Base-by-base conservation (phyloP, 1,139 yeast genomes). In the Arxiozyma slooffiae region DNA sequence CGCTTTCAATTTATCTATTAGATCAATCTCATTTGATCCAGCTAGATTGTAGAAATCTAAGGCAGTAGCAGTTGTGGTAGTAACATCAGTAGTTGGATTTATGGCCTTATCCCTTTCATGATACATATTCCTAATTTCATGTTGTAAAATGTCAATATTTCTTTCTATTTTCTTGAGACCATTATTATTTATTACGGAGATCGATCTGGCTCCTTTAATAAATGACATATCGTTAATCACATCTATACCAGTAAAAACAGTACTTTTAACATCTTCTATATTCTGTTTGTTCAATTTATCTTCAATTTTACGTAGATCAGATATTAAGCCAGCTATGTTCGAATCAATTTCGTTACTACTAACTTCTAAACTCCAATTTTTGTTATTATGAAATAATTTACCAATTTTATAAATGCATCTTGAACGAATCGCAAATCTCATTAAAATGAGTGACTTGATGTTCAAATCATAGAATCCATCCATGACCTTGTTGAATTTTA, bases 81-180 rank as follows among this genome's bases (percentile, higher is more conserved):
- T 30, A 30, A n/a, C 2, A 30, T 11, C 6, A n/a, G 11, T 30
- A 4, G 11, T 30, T 2, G 36, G 6, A 14, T 4, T 30, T 30
- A 14, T 30, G 7, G 83, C 80, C n/a, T 71, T 69, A 47, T 77
- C 77, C 0, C 87, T 82, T 48, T 77, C 75, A 21, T 70, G 67
- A 57, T 80, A 76, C 22, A 85, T 73, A 53, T 80, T 81, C 58
- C 88, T 76, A 53, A 84, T 75, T 75, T 82, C 79, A 62, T 86
- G 95, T 67, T 85, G 95, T 47, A 87, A 68, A 0, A 86, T 82
- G 51, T 80, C 76, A 38, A 86, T 81, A 63, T 87, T 86, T 60
- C 82, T 75, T 52, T 81, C 69, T 55, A 87, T 71, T 59, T 81
- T 79, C 62, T 80, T 80, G 48, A 85, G 73, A 41, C 96, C 96